phyloP scores from a whole-genome alignment of 257 asterid genomes.

The Rauvolfia tetraphylla region DNA sequence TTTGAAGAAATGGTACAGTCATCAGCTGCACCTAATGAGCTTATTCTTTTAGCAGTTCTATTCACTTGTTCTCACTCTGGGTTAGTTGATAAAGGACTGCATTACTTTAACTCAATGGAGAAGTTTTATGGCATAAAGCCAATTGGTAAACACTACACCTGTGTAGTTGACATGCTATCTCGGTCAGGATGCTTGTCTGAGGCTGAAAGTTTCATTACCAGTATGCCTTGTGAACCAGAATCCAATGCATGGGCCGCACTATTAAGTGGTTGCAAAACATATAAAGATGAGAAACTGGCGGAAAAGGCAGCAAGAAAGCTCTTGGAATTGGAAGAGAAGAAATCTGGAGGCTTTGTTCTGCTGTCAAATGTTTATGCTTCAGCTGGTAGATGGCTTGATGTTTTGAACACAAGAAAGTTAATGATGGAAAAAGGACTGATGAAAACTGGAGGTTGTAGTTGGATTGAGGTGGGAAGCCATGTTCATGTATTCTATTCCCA shows the following conservation, averaged over 20 bases:
- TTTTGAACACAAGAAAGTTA: slow-evolving; percentile 41
- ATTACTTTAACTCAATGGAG: slow-evolving; percentile 63
- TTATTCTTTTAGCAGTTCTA: slow-evolving; percentile 51
- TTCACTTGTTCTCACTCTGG: slow-evolving; percentile 88
- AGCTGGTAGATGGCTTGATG: slow-evolving; percentile 70
- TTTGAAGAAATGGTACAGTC: slow-evolving; percentile 55
- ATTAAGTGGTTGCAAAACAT: slow-evolving; percentile 62
- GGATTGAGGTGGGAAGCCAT: slow-evolving; percentile 58
- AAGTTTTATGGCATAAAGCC: slow-evolving; percentile 52
- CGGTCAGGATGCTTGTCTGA: slow-evolving; percentile 65
- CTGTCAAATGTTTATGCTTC: slow-evolving; percentile 70
- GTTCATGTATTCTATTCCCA: slow-evolving; percentile 56
- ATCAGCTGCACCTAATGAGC: slow-evolving; percentile 45
- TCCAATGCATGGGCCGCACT: slow-evolving; percentile 72
- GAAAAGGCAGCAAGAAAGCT: slow-evolving; percentile 41
- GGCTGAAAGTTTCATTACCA: slow-evolving; percentile 51
- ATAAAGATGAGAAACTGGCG: slow-evolving; percentile 41
- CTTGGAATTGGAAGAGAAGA: slow-evolving; percentile 31
- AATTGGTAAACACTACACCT: slow-evolving; percentile 48
- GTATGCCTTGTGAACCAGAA: slow-evolving; percentile 59
- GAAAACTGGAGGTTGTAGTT: slow-evolving; percentile 68
- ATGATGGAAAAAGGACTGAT: slow-evolving; percentile 61
- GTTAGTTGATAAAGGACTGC: slow-evolving; percentile 60
- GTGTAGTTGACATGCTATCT: slow-evolving; percentile 74
- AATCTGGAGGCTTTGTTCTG: slow-evolving; percentile 56